Percentiles rank a stretch among this genome's conserved stretches.
Evolutionary conservation across 108 stramenopile species (phyloP).

Genomic region (Skeletonema marinoi): DNA sequence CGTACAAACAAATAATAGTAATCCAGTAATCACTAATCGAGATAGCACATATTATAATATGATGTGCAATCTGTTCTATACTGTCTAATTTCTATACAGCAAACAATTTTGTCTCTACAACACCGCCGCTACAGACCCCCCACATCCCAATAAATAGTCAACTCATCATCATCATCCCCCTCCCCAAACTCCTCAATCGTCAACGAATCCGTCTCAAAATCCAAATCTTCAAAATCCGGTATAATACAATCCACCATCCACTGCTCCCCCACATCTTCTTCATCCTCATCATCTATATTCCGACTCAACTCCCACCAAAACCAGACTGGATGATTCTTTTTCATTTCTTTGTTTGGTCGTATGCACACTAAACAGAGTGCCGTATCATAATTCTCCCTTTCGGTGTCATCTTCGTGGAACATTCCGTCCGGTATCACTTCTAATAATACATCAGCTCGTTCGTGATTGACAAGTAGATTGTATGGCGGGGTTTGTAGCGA

Average conservation of each 20-base stretch:
- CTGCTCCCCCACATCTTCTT: constrained; percentile 13
- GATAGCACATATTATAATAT: no score
- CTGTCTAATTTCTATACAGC: no score
- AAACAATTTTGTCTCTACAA: not conserved
- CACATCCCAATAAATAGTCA: constrained; percentile 35
- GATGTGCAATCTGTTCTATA: no score
- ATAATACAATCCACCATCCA: constrained; percentile 48
- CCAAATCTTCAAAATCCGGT: constrained; percentile 52
- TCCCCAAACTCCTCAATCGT: constrained; percentile 28
- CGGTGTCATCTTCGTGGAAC: constrained; percentile 14
- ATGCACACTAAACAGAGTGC: constrained; percentile 37
- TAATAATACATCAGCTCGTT: constrained; percentile 42
- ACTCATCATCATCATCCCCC: constrained; percentile 27
- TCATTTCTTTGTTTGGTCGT: constrained; percentile 11
- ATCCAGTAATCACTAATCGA: no score
- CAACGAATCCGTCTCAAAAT: constrained; percentile 40
- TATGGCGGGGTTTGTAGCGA: constrained; percentile 27
- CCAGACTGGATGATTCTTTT: constrained; percentile 32
- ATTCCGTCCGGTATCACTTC: constrained; percentile 16
- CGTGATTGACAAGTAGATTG: constrained; percentile 31
- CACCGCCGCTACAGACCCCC: not conserved
- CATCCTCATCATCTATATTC: constrained; percentile 2
- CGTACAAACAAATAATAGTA: no score
- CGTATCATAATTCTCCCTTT: not conserved
- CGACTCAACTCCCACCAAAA: constrained; percentile 50